These are phyloP conservation scores for Metrosideros polymorpha DNA, from an alignment of 441 rosid species.

Conservation along the genomic window DNA sequence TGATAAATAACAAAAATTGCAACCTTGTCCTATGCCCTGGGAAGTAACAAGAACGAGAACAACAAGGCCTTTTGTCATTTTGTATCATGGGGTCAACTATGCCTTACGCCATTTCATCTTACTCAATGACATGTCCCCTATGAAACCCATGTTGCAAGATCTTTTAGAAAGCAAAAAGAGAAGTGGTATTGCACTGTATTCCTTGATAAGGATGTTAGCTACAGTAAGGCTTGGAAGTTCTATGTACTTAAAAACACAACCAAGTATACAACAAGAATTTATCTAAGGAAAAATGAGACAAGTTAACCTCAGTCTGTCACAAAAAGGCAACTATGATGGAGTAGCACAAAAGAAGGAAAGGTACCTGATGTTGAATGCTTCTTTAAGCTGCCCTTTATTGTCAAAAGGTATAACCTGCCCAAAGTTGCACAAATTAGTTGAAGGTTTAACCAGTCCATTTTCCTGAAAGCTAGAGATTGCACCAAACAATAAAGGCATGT, in stretches of 20 bases:
- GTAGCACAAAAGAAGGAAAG: background rate
- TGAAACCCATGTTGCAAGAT: background rate
- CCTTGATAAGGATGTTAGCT: background rate
- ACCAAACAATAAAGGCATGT: background rate
- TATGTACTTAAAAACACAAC: background rate
- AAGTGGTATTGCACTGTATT: background rate
- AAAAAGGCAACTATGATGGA: background rate
- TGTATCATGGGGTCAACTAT: background rate
- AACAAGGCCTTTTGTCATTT: background rate
- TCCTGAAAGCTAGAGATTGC: background rate
- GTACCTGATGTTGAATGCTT: slow-evolving; percentile 95
- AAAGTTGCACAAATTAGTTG: slow-evolving; percentile 1
- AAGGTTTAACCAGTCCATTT: background rate
- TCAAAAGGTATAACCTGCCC: slow-evolving; percentile 95
- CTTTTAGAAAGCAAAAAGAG: background rate
- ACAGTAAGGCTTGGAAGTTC: background rate
- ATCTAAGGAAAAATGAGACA: background rate
- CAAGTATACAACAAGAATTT: background rate
- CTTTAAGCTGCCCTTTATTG: slow-evolving; percentile 93
- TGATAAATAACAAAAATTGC: background rate
- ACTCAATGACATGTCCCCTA: background rate
- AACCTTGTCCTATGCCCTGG: background rate
- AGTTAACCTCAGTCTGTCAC: background rate
- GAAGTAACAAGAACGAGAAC: background rate
- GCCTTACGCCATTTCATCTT: background rate